Evolutionary conservation across 2,329 filamentous ascomycete genomes (phyloP).

Genomic region (Ophiobolus disseminans): DNA sequence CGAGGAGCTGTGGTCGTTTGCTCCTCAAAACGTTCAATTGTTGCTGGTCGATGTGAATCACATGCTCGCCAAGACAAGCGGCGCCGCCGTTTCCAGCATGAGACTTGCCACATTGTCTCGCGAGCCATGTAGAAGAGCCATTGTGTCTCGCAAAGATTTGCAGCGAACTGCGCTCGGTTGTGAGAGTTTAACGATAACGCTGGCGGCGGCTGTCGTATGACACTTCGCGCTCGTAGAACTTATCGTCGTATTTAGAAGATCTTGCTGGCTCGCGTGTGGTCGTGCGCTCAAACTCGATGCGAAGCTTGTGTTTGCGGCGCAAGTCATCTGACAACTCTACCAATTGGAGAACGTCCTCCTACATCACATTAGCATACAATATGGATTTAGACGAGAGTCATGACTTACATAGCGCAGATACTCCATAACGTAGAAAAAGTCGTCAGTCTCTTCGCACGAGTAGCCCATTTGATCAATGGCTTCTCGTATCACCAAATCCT

Average conservation of each 20-base stretch:
- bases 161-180: background rate
- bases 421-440: slow-evolving; percentile 90
- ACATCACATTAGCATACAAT: slow-evolving; percentile 18
- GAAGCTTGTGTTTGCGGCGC: slow-evolving; percentile 67
- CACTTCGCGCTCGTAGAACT: slow-evolving; percentile 72
- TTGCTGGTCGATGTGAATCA: slow-evolving; percentile 13
- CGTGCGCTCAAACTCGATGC: slow-evolving; percentile 67
- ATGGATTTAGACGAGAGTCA: background rate
- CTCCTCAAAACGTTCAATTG: slow-evolving; percentile 12
- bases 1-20: background rate
- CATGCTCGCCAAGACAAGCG: slow-evolving; percentile 23
- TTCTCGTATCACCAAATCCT: slow-evolving; percentile 85
- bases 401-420: slow-evolving; percentile 84
- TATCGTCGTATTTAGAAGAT: slow-evolving; percentile 64
- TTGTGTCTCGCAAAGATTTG: slow-evolving; percentile 1
- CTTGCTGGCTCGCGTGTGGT: slow-evolving; percentile 57
- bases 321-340: slow-evolving; percentile 85
- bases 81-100: slow-evolving; percentile 12
- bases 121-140: no score
- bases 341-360: slow-evolving; percentile 88
- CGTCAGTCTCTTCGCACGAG: slow-evolving; percentile 87
- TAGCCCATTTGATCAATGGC: slow-evolving; percentile 87
- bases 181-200: slow-evolving; percentile 43
- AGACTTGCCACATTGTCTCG: slow-evolving; percentile 10
- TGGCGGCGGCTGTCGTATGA: slow-evolving; percentile 62